A percentile compares a stretch with the other conserved stretches of the same genome.
Evolutionary conservation across 768 basidiomycete genomes (phyloP).

Genomic region (Tulasnella sp.): DNA sequence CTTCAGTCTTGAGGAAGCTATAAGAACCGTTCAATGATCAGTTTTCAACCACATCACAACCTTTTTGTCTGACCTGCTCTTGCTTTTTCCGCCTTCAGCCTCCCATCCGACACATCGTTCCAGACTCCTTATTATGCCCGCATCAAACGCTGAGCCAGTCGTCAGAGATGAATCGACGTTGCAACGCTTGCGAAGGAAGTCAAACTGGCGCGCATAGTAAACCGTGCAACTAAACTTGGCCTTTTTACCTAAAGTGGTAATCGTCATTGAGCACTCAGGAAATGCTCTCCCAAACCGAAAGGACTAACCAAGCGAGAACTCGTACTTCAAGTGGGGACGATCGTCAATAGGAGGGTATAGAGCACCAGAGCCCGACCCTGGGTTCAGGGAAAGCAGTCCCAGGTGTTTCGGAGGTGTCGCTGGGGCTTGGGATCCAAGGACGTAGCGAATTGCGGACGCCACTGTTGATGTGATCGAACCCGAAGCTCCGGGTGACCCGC

Average conservation of each 20-base stretch:
- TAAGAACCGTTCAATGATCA: conserved; percentile 42
- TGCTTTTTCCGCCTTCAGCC: conserved; percentile 77
- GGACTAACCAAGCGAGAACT: conserved; percentile 68
- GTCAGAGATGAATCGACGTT: conserved; percentile 55
- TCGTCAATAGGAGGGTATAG: conserved; percentile 57
- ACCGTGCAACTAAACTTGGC: conserved; percentile 79
- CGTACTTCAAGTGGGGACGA: conserved; percentile 80
- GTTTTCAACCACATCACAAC: conserved; percentile 1
- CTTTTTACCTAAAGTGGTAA: conserved; percentile 45
- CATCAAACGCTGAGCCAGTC: conserved; percentile 41
- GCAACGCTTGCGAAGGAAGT: conserved; percentile 64
- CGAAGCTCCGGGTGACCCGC: not conserved
- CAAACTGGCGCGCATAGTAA: conserved; percentile 83
- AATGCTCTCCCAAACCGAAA: not conserved
- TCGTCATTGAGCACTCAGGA: not conserved
- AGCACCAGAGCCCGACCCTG: not conserved
- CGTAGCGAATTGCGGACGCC: conserved; percentile 61
- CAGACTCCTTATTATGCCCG: conserved; percentile 63
- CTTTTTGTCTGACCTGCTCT: conserved; percentile 37
- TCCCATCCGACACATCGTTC: conserved; percentile 65
- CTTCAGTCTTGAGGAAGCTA: conserved; percentile 80
- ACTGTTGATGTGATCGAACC: conserved; percentile 4
- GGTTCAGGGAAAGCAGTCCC: conserved; percentile 49
- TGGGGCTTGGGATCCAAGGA: conserved; percentile 50
- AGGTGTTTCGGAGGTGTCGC: conserved; percentile 48